Evolutionary conservation across 306 rosid genomes (phyloP), one percentile per base, ranked within the genome.

Genomic region (Rosa chinensis): DNA sequence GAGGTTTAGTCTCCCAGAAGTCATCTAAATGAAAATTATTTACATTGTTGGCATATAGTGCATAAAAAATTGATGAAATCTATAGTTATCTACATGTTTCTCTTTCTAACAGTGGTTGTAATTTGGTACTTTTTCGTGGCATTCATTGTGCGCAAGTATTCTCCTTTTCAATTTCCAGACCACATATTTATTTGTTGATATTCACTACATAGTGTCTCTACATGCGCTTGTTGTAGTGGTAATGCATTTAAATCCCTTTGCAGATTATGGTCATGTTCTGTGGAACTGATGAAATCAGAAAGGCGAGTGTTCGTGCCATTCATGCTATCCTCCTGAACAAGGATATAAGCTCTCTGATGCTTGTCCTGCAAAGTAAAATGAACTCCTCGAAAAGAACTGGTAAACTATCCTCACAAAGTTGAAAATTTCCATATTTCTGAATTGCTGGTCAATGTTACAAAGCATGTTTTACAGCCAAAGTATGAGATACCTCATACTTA

Each of bases 401-500:
- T 72, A 10, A 75, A 14, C 1, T 68, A 61, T 43, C 84, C 75
- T 10, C 83, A 40, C 4, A 81, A 80, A 76, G 90, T 81, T 81
- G 90, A 89, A 80, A 83, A 79, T 39, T 45, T 85, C 48, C 71
- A 64, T 10, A 78, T 87, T 10, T 53, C 59, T 74, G 91, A 85
- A 53, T 72, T 89, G 85, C 59, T 87, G 79, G 83, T 84, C 37
- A 89, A 89, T 61, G 70, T 84, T 16, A 80, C 89, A 66, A 82
- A 82, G 77, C 93, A 89, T 62, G 75, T 66, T 7, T 70, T 80
- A 35, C 77, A 84, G 70, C 91, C 93, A 18, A 87, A 80, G 84
- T 73, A 75, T 74, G 86, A 85, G 84, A 25, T 25, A 25, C 25
- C 25, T 25, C 25, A 69, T 82, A n/a, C 80, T 89, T 48, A 23